Evolutionary conservation across 2,329 filamentous ascomycete species (phyloP).

Genomic region (Arthrobotrys musiformis): DNA sequence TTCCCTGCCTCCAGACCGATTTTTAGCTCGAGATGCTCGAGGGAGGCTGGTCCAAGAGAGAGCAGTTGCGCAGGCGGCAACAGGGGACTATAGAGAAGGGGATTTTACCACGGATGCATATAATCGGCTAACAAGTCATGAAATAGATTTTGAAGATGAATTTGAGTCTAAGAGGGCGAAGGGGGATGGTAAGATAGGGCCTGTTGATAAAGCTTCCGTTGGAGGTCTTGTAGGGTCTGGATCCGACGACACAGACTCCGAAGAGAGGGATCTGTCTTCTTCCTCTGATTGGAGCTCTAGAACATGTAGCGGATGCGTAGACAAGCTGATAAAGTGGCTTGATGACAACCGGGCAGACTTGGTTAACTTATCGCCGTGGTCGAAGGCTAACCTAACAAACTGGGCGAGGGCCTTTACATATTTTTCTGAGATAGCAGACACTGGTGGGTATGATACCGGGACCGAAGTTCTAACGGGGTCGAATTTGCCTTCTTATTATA

Average conservation of each 20-base stretch:
- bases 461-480: conserved; percentile 15
- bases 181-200: conserved; percentile 11
- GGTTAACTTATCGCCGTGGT: conserved; percentile 2
- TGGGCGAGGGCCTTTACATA: conserved; percentile 46
- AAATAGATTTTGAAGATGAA: conserved; percentile 25
- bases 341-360: conserved; percentile 15
- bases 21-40: not conserved
- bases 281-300: conserved; percentile 18
- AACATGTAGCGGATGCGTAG: conserved; percentile 16
- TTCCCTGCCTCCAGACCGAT: conserved; percentile 1
- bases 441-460: conserved; percentile 26
- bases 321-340: conserved; percentile 25
- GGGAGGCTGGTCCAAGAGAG: not conserved
- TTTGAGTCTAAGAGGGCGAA: not conserved
- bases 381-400: conserved; percentile 47
- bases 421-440: conserved; percentile 39
- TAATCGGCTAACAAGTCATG: conserved; percentile 30
- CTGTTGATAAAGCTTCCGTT: conserved; percentile 20
- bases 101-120: conserved; percentile 37
- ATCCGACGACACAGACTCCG: conserved; percentile 1
- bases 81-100: conserved; percentile 15
- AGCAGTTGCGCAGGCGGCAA: conserved; percentile 10
- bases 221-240: not conserved
- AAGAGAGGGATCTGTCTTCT: conserved; percentile 7
- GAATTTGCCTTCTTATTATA: conserved; percentile 37